Evolutionary conservation across 2,329 filamentous ascomycete genomes (phyloP).

Genomic region (Stemphylium lycopersici): DNA sequence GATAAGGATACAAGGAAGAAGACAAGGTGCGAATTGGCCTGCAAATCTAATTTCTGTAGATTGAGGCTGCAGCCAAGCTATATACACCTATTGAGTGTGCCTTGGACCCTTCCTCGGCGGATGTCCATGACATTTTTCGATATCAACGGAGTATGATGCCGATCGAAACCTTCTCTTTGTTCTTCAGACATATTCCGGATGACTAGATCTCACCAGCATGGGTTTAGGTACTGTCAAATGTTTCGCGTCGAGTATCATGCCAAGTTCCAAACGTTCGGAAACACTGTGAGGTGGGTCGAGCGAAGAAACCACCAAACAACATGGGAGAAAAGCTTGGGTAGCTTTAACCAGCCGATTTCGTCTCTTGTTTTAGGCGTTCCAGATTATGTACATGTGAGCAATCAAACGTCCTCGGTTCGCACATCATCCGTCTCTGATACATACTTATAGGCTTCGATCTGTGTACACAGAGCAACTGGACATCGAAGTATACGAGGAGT

Average conservation of each 20-base stretch:
- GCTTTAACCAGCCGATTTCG: not conserved
- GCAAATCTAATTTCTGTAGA: slow-evolving; percentile 7
- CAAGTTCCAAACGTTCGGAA: slow-evolving; percentile 17
- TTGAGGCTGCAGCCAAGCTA: not conserved
- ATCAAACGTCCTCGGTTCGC: not conserved
- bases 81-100: not conserved
- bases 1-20: not conserved
- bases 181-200: not conserved
- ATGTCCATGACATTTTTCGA: not conserved
- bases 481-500: too few relatives aligned
- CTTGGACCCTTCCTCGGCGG: slow-evolving; percentile 2
- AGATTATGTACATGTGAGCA: not conserved
- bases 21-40: slow-evolving; percentile 5
- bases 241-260: slow-evolving; percentile 19
- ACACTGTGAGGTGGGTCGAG: not conserved
- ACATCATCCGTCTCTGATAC: not conserved
- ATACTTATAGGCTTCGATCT: not conserved
- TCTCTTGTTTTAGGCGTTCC: slow-evolving; percentile 6
- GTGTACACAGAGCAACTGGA: not conserved
- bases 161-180: slow-evolving; percentile 2
- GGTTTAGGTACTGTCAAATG: slow-evolving; percentile 5
- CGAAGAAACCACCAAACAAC: not conserved
- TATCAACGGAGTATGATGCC: slow-evolving; percentile 3
- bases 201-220: not conserved
- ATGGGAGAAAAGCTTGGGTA: not conserved